Base-by-base conservation (phyloP, 345 rosid genomes). In the Jatropha curcas region DNA sequence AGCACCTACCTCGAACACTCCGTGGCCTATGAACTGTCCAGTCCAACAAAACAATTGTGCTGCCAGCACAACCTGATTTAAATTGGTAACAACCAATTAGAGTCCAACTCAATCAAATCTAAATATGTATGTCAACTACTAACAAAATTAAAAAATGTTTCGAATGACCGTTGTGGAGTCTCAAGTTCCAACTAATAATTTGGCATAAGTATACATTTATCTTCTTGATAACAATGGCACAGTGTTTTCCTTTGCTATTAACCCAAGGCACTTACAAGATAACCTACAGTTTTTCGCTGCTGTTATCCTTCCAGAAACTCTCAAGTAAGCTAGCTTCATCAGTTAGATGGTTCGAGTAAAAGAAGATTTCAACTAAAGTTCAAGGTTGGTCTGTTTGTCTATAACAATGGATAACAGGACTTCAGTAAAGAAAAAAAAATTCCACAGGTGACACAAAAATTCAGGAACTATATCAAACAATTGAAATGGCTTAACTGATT, bases 1-100 rank as follows among this genome's bases (percentile, higher is more conserved):
- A 33, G 55, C 16, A 41, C 76, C 81, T 55, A 89, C 98, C 97
- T 94, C 98, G 53, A 89, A 94, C 63, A 92, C 67, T 8, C 95
- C 95, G 69, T 94, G 98, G 72, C 97, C 98, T 8, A 94, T 24
- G 76, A 88, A 86, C 81, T 90, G 98, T 43, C 92, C 91, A 0
- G 79, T 86, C 97, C 96, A 92, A 81, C 95, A 90, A 58, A 88
- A 37, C 63, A 92, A 48, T 75, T 94, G 92, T 77, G 93, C 79
- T 53, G 69, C 95, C 20, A 91, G 74, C 43, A 83, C 96, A 74
- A 88, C 86, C 98, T 91, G 86, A 71, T 60, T 56, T 43, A 27
- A 65, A 17, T 22, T 24, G 67, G 34, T 65, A 16, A n/a, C 14
- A 63, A 48, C 27, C 66, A 22, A 31, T 45, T 66, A 41, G 65